These are phyloP conservation scores for Narthecium ossifragum DNA, from an alignment of 106 monocot species.

Conservation along the genomic window DNA sequence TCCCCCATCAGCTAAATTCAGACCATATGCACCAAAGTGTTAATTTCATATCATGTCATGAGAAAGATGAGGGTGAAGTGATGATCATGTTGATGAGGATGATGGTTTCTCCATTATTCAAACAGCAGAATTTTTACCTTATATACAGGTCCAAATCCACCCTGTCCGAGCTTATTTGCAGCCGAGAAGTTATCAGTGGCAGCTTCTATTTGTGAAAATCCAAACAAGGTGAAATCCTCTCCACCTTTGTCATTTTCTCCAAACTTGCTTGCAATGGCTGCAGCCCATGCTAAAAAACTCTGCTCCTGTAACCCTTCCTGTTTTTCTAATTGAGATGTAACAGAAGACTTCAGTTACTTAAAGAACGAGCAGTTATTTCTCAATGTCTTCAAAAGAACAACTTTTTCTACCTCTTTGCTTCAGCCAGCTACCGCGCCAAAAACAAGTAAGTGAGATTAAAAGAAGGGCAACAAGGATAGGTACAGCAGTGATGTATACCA, in stretches of 20 bases:
- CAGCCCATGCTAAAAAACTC: background rate
- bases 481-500: no score
- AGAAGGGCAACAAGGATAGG: no score
- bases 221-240: constrained; percentile 11
- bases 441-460: no score
- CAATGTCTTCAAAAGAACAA: background rate
- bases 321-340: background rate
- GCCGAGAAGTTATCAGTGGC: constrained; percentile 29
- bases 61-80: background rate
- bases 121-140: constrained; percentile 19
- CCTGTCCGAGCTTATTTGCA: constrained; percentile 17
- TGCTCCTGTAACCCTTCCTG: background rate
- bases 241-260: constrained; percentile 1
- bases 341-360: background rate
- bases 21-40: no score
- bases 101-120: background rate
- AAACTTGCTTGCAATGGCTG: background rate
- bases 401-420: background rate
- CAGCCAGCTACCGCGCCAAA: no score
- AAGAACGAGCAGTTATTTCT: background rate
- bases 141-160: constrained; percentile 35
- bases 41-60: no score
- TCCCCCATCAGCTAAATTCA: no score
- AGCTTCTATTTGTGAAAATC: constrained; percentile 6
- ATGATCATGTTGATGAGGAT: background rate